Base-by-base conservation (phyloP, 768 basidiomycete species). In the Leccinum imitatum region DNA sequence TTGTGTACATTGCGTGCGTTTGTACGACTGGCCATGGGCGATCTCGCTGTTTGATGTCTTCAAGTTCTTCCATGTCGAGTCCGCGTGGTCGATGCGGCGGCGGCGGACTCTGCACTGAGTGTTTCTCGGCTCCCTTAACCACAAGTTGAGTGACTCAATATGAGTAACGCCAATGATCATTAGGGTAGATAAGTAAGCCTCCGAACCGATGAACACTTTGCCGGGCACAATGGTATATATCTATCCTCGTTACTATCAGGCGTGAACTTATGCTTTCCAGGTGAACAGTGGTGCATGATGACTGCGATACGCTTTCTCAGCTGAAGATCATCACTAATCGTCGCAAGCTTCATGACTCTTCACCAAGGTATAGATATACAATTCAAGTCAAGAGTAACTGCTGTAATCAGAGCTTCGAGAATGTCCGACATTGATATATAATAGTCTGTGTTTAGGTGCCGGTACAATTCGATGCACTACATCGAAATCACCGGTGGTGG, bases 401-500 rank as follows among this genome's bases (percentile, higher is more conserved):
- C 5, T 33, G 13, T 19, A 23, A 37, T n/a, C 10, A 47, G 14
- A 4, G 9, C 10, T 27, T n/a, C 30, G 17, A 59, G 13, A 14
- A 35, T n/a, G 25, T n/a, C 3, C 30, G 30, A 30, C 30, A 30
- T 17, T 31, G 54, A 44, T 63, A 54, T 69, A 68, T 47, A 65
- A 48, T 11, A 27, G 17, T 39, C 39, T 4, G 51, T 52, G 15
- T 30, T 33, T 13, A 37, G n/a, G 11, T 48, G 25, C 54, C 44
- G 30, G 27, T 56, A 61, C 63, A 51, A 1, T 21, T 11, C 41
- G 8, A 31, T 15, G 15, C 23, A 25, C 48, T 50, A 4, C 48
- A 50, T 14, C 48, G 10, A 30, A 39, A 23, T 21, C n/a, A 6
- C 21, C 15, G 3, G 13, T 31, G 4, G 4, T 41, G 54, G 58